Conservation (phyloP, 352 stramenopile species). For the Globisporangium cylindrosporum region DNA sequence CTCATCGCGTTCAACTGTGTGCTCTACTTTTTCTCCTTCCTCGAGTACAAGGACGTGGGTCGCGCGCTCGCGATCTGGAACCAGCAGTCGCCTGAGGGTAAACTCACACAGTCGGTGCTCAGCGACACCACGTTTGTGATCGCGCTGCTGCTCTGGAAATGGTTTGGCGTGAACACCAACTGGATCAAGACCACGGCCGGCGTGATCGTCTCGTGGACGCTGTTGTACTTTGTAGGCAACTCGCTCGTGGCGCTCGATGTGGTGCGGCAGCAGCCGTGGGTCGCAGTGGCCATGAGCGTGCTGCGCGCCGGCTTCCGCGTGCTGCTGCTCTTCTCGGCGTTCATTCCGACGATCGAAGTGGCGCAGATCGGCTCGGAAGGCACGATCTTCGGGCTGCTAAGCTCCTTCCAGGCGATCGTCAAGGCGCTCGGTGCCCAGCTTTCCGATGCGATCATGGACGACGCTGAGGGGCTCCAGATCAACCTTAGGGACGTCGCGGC, state of each 20-base stretch:
- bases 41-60: constrained; percentile 25
- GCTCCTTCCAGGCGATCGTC: constrained; percentile 31
- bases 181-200: constrained; percentile 23
- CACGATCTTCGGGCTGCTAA: constrained; percentile 38
- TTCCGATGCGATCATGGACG: constrained; percentile 12
- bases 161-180: constrained; percentile 19
- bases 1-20: constrained; percentile 41
- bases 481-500: not conserved
- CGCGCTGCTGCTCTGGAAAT: constrained; percentile 24
- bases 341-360: constrained; percentile 45
- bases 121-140: constrained; percentile 25
- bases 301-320: constrained; percentile 23
- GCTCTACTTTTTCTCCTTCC: constrained; percentile 38
- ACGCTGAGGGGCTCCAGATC: constrained; percentile 12
- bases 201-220: constrained; percentile 18
- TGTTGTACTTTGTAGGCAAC: constrained; percentile 13
- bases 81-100: constrained; percentile 10
- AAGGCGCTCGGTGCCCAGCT: constrained; percentile 32
- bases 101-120: constrained; percentile 20
- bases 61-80: constrained; percentile 26
- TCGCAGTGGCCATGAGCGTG: constrained; percentile 19
- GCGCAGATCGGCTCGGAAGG: constrained; percentile 39
- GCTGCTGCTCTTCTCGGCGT: constrained; percentile 28
- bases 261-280: constrained; percentile 22
- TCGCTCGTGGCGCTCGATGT: constrained; percentile 27